These are phyloP conservation scores for Candida arabinofermentans DNA, from an alignment of 805 yeast species.

Conservation along the genomic window DNA sequence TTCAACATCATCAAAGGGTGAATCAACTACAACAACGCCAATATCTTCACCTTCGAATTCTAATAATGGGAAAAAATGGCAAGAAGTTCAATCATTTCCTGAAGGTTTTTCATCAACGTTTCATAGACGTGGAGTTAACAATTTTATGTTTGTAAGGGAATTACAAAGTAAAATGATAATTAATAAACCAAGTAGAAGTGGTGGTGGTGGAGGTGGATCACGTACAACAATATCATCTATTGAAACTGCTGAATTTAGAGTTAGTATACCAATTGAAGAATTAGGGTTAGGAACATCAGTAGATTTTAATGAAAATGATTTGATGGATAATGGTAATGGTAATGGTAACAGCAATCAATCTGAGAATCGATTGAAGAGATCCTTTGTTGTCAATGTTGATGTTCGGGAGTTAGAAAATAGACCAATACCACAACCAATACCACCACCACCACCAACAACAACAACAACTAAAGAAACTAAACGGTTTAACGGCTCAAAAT, in stretches of 20 bases:
- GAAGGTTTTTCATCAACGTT: conserved; percentile 49
- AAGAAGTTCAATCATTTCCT: conserved; percentile 34
- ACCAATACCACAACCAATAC: too few species aligned
- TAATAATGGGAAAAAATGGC: neutral
- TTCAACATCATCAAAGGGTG: conserved; percentile 3
- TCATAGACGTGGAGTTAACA: conserved; percentile 43
- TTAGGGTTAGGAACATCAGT: conserved; percentile 6
- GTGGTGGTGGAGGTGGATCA: conserved; percentile 15
- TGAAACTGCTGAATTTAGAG: conserved; percentile 39
- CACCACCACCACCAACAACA: too few species aligned
- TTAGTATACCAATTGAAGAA: conserved; percentile 37
- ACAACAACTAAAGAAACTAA: too few species aligned
- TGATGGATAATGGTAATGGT: conserved; percentile 7
- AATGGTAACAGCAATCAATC: neutral
- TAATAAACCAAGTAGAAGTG: conserved; percentile 28
- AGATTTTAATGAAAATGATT: conserved; percentile 13
- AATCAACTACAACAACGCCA: neutral
- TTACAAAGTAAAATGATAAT: conserved; percentile 43
- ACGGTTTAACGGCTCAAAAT: too few species aligned
- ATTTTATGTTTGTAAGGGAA: conserved; percentile 49
- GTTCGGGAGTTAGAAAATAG: conserved; percentile 38
- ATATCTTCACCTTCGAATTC: neutral
- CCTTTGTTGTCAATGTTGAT: conserved; percentile 40
- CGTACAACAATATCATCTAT: conserved; percentile 15
- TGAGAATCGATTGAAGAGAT: conserved; percentile 28